Base-by-base conservation (phyloP, 1,284 basidiomycete species). In the Ceratobasidium sp. region DNA sequence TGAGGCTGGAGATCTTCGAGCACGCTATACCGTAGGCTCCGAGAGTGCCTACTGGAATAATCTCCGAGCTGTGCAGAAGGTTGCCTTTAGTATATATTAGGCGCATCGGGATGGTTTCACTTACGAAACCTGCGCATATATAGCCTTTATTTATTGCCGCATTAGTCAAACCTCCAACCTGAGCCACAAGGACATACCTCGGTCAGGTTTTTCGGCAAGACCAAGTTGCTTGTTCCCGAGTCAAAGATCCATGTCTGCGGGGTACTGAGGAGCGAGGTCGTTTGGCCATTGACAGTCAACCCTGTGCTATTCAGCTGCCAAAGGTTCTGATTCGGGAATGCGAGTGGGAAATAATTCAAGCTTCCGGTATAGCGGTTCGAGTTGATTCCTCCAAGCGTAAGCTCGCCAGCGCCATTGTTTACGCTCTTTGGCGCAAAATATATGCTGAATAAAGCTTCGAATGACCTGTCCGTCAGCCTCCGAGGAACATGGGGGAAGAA, bases 1-100 rank as follows among this genome's bases (percentile, higher is more conserved):
- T 80, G 32, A 86, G 77, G 1, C 79, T 77, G 22, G 77, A 65
- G 68, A 85, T 82, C 70, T 78, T 76, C 73, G 76, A 74, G 77
- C 85, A 87, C 8, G 84, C 76, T 68, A 86, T 82, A 35, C 84
- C 85, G 74, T 84, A 86, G 1, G 84, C 82, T n/a, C 85, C 85
- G 29, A 84, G 82, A 7, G 78, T 80, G 29, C 76, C 70, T 74
- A 82, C 82, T 15, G 84, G 81, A 70, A 82, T 76, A 75, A 87
- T 85, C 73, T 84, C 77, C 50, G 83, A n/a, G n/a, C n/a, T n/a
- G n/a, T n/a, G n/a, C n/a, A n/a, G n/a, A n/a, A n/a, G n/a, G n/a
- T n/a, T n/a, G n/a, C n/a, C n/a, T n/a, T n/a, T n/a, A n/a, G n/a
- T n/a, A n/a, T n/a, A n/a, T n/a, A n/a, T n/a, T n/a, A n/a, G n/a